Evolutionary conservation across 1,284 basidiomycete genomes (phyloP).

Genomic region (Leccinum pachyderme): DNA sequence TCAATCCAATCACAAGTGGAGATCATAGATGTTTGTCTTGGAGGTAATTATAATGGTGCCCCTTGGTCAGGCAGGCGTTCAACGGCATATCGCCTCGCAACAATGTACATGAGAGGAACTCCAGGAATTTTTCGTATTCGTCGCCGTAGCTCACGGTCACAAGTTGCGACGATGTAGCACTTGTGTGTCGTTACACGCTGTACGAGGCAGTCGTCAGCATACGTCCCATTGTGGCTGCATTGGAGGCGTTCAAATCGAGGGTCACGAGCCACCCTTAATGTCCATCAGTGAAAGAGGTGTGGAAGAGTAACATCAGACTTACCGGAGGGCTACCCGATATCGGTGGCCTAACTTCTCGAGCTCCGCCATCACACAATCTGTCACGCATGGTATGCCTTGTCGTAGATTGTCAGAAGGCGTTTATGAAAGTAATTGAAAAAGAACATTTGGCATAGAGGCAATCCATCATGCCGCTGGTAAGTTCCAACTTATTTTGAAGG

Average conservation of each 20-base stretch:
- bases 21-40: neutral
- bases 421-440: slow-evolving; percentile 30
- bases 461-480: slow-evolving; percentile 99
- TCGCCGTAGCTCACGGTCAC: slow-evolving; percentile 91
- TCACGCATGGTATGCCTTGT: slow-evolving; percentile 94
- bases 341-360: slow-evolving; percentile 96
- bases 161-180: slow-evolving; percentile 98
- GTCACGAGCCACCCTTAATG: slow-evolving; percentile 86
- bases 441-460: slow-evolving; percentile 98
- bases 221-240: slow-evolving; percentile 93
- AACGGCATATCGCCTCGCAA: slow-evolving; percentile 86
- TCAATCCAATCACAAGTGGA: neutral
- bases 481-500: slow-evolving; percentile 96
- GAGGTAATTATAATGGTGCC: slow-evolving; percentile 46
- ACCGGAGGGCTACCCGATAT: slow-evolving; percentile 93
- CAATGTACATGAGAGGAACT: slow-evolving; percentile 96
- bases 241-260: slow-evolving; percentile 92
- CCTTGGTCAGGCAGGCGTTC: slow-evolving; percentile 92
- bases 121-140: slow-evolving; percentile 93
- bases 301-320: slow-evolving; percentile 22
- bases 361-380: slow-evolving; percentile 98
- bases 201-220: slow-evolving; percentile 98
- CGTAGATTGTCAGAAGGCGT: slow-evolving; percentile 4
- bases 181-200: slow-evolving; percentile 93
- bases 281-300: neutral